phyloP scores from a whole-genome alignment of 306 rosid species.

The Purshia tridentata region DNA sequence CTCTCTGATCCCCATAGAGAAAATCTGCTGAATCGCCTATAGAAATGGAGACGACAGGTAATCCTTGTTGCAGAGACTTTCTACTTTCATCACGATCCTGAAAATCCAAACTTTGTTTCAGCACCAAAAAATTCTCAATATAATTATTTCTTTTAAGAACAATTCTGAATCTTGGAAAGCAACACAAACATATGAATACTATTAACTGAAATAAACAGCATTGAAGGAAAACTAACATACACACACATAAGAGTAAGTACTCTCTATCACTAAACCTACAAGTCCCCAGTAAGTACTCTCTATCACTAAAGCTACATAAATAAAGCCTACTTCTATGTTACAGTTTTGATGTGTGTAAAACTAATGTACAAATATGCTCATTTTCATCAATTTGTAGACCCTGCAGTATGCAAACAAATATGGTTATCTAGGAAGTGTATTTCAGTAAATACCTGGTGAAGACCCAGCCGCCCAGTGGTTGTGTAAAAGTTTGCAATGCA shows the following conservation, averaged over 20 bases:
- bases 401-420: neutral
- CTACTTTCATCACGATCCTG: conserved; percentile 72
- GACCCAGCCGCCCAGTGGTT: conserved; percentile 56
- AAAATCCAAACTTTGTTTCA: conserved; percentile 7
- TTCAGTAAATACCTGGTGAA: conserved; percentile 54
- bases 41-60: conserved; percentile 69
- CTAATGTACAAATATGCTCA: neutral
- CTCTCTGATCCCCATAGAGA: conserved; percentile 55
- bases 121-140: neutral
- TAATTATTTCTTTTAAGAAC: neutral
- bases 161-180: neutral
- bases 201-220: neutral
- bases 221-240: neutral
- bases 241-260: neutral
- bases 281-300: too few relatives aligned
- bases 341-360: neutral
- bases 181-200: neutral
- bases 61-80: conserved; percentile 43
- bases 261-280: too few relatives aligned
- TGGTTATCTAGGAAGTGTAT: neutral
- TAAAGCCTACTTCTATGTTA: too few relatives aligned
- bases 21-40: conserved; percentile 79
- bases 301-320: too few relatives aligned
- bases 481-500: conserved; percentile 69
- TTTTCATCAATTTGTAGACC: neutral